Evolutionary conservation across 2,329 filamentous ascomycete genomes (phyloP).

Genomic region (Alternaria sp.): DNA sequence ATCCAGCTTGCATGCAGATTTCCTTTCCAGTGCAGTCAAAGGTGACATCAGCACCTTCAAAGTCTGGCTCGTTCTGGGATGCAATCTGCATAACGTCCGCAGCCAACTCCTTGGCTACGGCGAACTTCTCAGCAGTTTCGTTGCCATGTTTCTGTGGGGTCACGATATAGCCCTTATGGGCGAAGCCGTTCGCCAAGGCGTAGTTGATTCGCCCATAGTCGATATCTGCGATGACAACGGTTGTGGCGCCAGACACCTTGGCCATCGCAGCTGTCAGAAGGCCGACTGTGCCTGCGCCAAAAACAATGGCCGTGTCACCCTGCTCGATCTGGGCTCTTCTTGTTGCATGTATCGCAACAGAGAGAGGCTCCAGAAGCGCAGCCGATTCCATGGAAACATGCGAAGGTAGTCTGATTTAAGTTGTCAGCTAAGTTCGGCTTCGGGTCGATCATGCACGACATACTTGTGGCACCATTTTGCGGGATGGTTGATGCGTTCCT

Average conservation of each 20-base stretch:
- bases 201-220: conserved; percentile 50
- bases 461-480: conserved; percentile 55
- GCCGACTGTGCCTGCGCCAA: conserved; percentile 76
- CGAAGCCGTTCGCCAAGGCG: conserved; percentile 48
- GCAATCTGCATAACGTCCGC: conserved; percentile 46
- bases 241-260: conserved; percentile 50
- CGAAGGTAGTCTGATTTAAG: conserved; percentile 45
- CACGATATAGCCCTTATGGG: conserved; percentile 47
- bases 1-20: conserved; percentile 51
- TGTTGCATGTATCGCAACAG: conserved; percentile 84
- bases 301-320: conserved; percentile 79
- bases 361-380: conserved; percentile 64
- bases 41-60: conserved; percentile 49
- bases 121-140: conserved; percentile 42
- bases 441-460: conserved; percentile 41
- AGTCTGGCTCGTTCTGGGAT: conserved; percentile 44
- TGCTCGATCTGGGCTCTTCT: conserved; percentile 75
- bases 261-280: conserved; percentile 50
- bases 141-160: conserved; percentile 28
- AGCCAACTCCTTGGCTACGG: conserved; percentile 45
- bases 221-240: conserved; percentile 50
- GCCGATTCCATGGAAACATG: conserved; percentile 50
- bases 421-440: conserved; percentile 37
- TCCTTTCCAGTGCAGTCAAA: conserved; percentile 54
- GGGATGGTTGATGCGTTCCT: conserved; percentile 53